phyloP scores from a whole-genome alignment of 805 yeast species.

The Hanseniaspora clermontiae region DNA sequence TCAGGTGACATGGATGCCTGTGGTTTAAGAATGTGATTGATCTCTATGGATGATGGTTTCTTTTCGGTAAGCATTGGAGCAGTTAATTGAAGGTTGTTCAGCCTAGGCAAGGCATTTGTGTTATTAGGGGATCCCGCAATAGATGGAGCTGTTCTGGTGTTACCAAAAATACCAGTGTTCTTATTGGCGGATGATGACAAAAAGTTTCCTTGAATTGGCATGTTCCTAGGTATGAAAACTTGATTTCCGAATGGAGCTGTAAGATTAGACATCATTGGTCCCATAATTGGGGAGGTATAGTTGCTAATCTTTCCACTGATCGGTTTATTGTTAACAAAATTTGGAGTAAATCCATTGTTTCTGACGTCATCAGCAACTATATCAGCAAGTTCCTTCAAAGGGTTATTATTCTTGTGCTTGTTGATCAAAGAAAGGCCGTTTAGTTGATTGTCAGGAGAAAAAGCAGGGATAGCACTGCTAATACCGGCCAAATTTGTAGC shows the following conservation, averaged over 20 bases:
- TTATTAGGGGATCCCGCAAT: not conserved
- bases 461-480: not conserved
- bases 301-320: not conserved
- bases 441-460: not conserved
- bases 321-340: not conserved
- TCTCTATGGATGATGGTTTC: slow-evolving; percentile 6
- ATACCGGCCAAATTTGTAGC: not conserved
- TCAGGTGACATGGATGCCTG: not conserved
- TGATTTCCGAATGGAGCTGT: not conserved
- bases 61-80: not conserved
- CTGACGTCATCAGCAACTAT: not conserved
- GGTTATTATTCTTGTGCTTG: not conserved
- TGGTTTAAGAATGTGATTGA: not conserved
- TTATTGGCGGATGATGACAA: not conserved
- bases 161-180: not conserved
- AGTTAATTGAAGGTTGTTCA: not conserved
- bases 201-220: not conserved
- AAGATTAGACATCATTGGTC: not conserved
- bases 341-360: not conserved
- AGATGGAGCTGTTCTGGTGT: not conserved
- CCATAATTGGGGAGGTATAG: not conserved
- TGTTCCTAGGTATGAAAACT: not conserved
- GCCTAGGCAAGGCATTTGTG: not conserved
- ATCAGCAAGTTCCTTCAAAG: slow-evolving; percentile 4
- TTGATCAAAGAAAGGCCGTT: not conserved